phyloP scores from a whole-genome alignment of 768 basidiomycete species.

The Tephrocybe sp. region DNA sequence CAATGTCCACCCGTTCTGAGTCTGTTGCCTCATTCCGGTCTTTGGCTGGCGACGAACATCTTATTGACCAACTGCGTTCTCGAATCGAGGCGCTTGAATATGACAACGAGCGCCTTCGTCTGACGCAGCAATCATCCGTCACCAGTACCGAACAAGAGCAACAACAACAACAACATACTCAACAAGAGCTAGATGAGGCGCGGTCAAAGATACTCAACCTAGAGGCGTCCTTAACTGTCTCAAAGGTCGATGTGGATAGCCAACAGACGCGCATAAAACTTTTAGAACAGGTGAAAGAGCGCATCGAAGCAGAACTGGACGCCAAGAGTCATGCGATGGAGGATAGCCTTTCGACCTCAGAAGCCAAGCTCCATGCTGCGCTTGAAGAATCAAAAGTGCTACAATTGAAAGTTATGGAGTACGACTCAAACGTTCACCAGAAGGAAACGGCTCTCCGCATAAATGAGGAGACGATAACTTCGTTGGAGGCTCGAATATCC shows the following conservation, averaged over 20 bases:
- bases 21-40: conserved; percentile 37
- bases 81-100: conserved; percentile 63
- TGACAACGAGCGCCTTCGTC: conserved; percentile 63
- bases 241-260: conserved; percentile 42
- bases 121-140: conserved; percentile 24
- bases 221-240: conserved; percentile 37
- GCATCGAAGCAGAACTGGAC: conserved; percentile 38
- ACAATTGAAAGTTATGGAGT: conserved; percentile 48
- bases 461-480: conserved; percentile 59
- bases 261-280: conserved; percentile 42
- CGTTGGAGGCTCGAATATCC: conserved; percentile 40
- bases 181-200: conserved; percentile 44
- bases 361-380: conserved; percentile 33
- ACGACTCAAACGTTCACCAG: conserved; percentile 49
- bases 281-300: conserved; percentile 42
- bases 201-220: conserved; percentile 35
- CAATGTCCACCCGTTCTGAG: conserved; percentile 32
- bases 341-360: conserved; percentile 27
- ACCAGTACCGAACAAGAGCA: conserved; percentile 39
- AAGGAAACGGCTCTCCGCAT: conserved; percentile 47
- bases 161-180: conserved; percentile 39
- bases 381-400: conserved; percentile 44
- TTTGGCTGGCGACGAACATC: conserved; percentile 30
- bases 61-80: conserved; percentile 41
- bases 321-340: conserved; percentile 45